phyloP scores from a whole-genome alignment of 78 protist genomes.

The Capsaspora owczarzaki region DNA sequence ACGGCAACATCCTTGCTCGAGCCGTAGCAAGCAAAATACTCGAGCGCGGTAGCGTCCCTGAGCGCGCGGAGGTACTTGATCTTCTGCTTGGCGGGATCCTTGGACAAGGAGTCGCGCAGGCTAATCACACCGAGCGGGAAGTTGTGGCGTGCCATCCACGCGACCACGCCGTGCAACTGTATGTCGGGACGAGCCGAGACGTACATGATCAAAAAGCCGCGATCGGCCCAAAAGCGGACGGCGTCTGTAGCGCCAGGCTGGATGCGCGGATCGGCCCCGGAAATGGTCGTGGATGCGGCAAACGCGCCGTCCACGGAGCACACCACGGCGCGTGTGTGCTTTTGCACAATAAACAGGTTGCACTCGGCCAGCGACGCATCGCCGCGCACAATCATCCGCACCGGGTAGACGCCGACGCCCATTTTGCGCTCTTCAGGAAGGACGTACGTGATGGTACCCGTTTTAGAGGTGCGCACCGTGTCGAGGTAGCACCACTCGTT shows the following conservation, averaged over 20 bases:
- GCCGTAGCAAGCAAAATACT: neutral
- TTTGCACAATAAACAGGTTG: neutral
- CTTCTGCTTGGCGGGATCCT: neutral
- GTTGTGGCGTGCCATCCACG: neutral
- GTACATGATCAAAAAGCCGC: neutral
- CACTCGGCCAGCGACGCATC: neutral
- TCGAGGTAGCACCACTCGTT: neutral
- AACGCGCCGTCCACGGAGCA: neutral
- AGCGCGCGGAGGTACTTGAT: neutral
- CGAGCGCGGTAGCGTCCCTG: neutral
- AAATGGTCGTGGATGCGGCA: neutral
- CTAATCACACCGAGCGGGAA: neutral
- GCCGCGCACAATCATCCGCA: constrained; percentile 4
- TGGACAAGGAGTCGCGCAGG: neutral
- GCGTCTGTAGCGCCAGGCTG: neutral
- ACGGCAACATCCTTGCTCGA: neutral
- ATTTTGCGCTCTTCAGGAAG: neutral
- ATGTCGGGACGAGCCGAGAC: neutral
- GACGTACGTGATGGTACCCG: neutral
- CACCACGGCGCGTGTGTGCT: neutral
- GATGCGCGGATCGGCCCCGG: neutral
- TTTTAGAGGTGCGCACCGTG: neutral
- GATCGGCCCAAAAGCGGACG: neutral
- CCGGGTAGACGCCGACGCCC: neutral
- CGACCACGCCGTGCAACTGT: neutral